Evolutionary conservation across 371 early-diverging fungal species (phyloP), one percentile per base, ranked within the genome.

Genomic region (Mucor piriformis): DNA sequence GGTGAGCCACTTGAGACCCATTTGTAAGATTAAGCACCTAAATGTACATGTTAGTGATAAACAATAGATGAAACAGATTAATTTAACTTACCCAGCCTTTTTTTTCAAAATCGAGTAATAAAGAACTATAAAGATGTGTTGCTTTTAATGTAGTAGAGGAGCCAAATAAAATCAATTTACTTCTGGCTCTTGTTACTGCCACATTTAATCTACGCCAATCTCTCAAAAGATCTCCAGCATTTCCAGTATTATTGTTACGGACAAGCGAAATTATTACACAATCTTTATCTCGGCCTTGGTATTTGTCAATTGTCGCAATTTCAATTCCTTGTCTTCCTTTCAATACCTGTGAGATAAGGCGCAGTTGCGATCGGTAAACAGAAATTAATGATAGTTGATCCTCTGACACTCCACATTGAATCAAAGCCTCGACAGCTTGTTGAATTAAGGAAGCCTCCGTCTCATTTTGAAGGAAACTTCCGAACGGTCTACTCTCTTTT

Each of bases 141-240:
- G 76, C 67, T 37, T 70, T 66, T 18, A 94, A 67, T 0, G 95
- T 94, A 3, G 70, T 67, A 6, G 62, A 57, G 1, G 93, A 95
- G 1, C 99, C 99, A 61, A 99, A 76, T 6, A 99, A 71, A 33
- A 97, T 84, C n/a, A 99, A 69, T 64, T 97, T 96, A 34, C 66
- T 69, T 62, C 89, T 92, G 0, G 99, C 97, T 38, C 99, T 79
- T 4, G 99, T 99, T 35, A 99, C 78, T 0, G 98, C 99, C 10
- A 99, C 99, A 70, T 99, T 99, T 61, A 99, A 77, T 21, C 99
- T 87, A 27, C 94, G 84, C 93, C 95, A 95, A 65, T 96, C 96
- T 57, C 84, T 78, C 40, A 99, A 70, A 12, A 99, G 72, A 33
- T 95, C 94, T 25, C 98, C 97, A 7, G 88, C 92, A 55, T 85